Evolutionary conservation across 2,329 filamentous ascomycete genomes (phyloP), one percentile per base, ranked within the genome.

Genomic region (Cercospora nicotianae): DNA sequence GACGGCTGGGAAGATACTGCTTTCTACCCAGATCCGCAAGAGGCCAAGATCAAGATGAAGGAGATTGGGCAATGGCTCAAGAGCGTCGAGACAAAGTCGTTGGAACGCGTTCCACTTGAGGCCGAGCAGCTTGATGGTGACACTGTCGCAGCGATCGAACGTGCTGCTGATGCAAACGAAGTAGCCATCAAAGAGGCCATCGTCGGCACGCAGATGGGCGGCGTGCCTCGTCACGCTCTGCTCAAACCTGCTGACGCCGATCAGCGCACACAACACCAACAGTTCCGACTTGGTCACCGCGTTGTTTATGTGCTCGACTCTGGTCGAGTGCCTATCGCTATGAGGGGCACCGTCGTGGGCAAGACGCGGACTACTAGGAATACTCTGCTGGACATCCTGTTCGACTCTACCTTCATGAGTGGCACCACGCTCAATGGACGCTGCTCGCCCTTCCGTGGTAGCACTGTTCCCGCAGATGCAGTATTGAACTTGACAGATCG

Each of bases 161-260:
- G 85, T 65, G 89, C 90, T 51, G 91, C 93, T 2, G 92, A 97
- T 73, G 79, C 85, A 63, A 80, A 87, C 30, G 82, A 85, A 68
- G 81, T 83, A 51, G 82, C 83, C 26, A 85, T 84, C 13, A 80
- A 85, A 16, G 64, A 69, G 1, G 65, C 69, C 13, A 80, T 84
- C 33, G 85, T 89, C 45, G 83, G 87, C 63, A 92, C 90, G 82
- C 91, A 88, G 75, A 85, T 97, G 70, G 89, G 88, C 67, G 89
- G 89, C 65, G 93, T 97, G 55, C 95, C 95, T 60, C 89, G 96
- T 63, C 90, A 90, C 73, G 95, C 93, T 8, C 83, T 99, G 18
- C 85, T 99, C 76, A 96, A 96, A 77, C 96, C 96, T n/a, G 87
- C 90, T 0, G 95, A 99, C 80, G 94, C 94, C n/a, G 94, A 97